Percentiles rank a stretch among this genome's conserved stretches.
Evolutionary conservation across 371 early-diverging fungal species (phyloP).

Genomic region (Mortierella sp.): DNA sequence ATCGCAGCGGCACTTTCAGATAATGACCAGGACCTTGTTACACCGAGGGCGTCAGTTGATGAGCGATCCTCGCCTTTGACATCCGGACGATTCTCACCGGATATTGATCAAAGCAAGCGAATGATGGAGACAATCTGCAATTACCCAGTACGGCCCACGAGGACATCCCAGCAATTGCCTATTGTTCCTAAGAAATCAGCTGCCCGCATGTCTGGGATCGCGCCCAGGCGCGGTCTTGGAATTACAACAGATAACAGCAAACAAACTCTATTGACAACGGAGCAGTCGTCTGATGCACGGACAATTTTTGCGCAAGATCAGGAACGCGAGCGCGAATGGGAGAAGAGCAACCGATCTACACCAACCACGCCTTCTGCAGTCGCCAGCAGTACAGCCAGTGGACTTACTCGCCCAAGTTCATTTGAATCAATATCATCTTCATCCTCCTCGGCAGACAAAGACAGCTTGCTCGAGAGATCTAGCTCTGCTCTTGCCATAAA

Average conservation of each 20-base stretch:
- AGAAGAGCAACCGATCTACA: constrained; percentile 3
- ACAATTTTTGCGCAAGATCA: constrained; percentile 10
- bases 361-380: not conserved
- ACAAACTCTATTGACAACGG: not conserved
- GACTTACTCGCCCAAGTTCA: not conserved
- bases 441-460: not conserved
- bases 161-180: constrained; percentile 11
- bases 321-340: constrained; percentile 24
- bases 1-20: constrained; percentile 12
- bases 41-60: constrained; percentile 5
- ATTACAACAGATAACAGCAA: not conserved
- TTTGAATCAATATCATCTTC: not conserved
- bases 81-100: not conserved
- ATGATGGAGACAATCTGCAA: constrained; percentile 1
- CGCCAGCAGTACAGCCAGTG: not conserved
- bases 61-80: not conserved
- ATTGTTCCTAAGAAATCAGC: constrained; percentile 18
- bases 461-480: not conserved
- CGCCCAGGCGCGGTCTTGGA: constrained; percentile 5
- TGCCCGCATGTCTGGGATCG: constrained; percentile 3
- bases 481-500: not conserved
- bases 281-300: not conserved
- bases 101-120: not conserved
- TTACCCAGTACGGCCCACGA: constrained; percentile 12
- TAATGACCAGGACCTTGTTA: not conserved